Base-by-base conservation (phyloP, 495 filamentous ascomycete genomes). In the Xylaria venustula region DNA sequence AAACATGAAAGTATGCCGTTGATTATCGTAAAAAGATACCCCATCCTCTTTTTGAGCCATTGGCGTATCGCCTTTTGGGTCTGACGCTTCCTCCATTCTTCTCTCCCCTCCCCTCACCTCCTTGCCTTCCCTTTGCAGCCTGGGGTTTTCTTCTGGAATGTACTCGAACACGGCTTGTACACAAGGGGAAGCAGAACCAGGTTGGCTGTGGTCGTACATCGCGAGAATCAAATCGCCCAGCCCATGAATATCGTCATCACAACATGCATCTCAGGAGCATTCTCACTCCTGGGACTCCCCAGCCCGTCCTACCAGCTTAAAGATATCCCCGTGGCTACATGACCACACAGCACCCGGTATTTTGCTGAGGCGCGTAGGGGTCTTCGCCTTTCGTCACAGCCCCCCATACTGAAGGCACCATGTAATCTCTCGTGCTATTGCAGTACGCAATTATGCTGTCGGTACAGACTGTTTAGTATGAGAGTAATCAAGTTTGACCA, bases 321-420 rank as follows among this genome's bases (percentile, higher is more conserved):
- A 49, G 54, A 60, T 48, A 53, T 30, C 53, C 37, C 23, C 15
- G 30, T 42, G 14, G 52, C 36, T 89, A 97, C 92, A 97, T 96
- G 70, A 98, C 87, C 60, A 88, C 82, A 79, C 95, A 98, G 85
- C 94, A 98, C 65, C 90, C 88, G 71, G 84, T 88, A 67, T 81
- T 88, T 73, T 94, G 90, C 78, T 92, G 94, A 61, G 93, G 93
- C 60, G 93, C 92, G 73, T 98, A 98, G 41, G 94, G 94, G 76
- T 98, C 95, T 69, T 97, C 94, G 67, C 87, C 85, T 81, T 90
- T 93, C 68, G 93, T 90, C 61, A 98, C 92, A 63, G 85, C 82
- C 62, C 95, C 94, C 94, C 95, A 98, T 72, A 95, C 87, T 50
- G 90, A 93, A 53, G 94, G 94, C 64, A 98, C 94, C 94, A 98